Conservation (phyloP, 352 stramenopile species). For the Blastocystis sp. region DNA sequence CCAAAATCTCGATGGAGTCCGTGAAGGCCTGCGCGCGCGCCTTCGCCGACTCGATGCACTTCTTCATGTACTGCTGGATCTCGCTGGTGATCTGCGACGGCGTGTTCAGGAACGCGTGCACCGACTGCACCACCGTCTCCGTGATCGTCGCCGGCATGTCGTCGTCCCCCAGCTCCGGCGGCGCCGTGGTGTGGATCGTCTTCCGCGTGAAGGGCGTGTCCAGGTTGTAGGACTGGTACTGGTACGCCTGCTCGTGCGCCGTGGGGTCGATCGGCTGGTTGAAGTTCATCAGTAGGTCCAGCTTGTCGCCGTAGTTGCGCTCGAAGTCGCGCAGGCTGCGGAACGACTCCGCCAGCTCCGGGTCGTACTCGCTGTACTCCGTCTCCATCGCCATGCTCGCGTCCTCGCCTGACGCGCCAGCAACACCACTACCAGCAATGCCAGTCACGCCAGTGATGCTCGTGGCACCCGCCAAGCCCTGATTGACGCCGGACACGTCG, state of each 20-base stretch:
- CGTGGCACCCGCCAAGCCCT: not conserved
- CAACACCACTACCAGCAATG: too few relatives aligned
- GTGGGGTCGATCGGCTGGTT: conserved; percentile 60
- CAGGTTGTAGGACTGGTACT: conserved; percentile 33
- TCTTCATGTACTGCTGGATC: conserved; percentile 33
- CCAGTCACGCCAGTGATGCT: not conserved
- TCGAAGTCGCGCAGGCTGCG: conserved; percentile 48
- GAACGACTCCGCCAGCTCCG: conserved; percentile 58
- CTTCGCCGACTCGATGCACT: conserved; percentile 49
- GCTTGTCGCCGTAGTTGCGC: conserved; percentile 51
- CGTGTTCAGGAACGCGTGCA: conserved; percentile 67
- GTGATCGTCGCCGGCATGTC: conserved; percentile 61
- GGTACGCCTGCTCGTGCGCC: conserved; percentile 53
- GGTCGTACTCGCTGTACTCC: conserved; percentile 63
- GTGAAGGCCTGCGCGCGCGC: conserved; percentile 49
- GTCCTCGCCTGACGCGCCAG: not conserved
- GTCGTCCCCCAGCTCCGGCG: conserved; percentile 22
- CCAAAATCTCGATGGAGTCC: conserved; percentile 64
- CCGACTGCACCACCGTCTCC: conserved; percentile 54
- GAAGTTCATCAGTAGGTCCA: conserved; percentile 67
- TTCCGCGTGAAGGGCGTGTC: conserved; percentile 20
- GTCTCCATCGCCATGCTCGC: not conserved
- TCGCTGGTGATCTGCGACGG: conserved; percentile 5
- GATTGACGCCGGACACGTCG: not conserved
- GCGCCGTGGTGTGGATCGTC: not conserved